Evolutionary conservation across 2,329 filamentous ascomycete species (phyloP), one percentile per base, ranked within the genome.

Genomic region (Camillea tinctor): DNA sequence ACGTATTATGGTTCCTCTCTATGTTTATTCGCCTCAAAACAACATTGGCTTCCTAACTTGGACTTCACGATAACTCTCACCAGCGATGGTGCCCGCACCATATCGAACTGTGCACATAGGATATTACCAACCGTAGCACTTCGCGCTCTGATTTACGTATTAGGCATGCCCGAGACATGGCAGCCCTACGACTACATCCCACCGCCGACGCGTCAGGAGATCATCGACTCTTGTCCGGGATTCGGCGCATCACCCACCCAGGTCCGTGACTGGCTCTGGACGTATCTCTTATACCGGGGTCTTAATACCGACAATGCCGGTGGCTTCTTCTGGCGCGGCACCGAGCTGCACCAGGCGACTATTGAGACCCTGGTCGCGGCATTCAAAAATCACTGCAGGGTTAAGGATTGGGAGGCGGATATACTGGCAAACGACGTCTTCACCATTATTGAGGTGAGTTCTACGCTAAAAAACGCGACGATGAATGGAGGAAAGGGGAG

Each of bases 371-470:
- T 68, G 2, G 19, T 59, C 11, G 58, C 58, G 2, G 59, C 63
- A 13, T 62, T 69, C 36, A 56, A 57, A 57, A 55, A 44, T 7
- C 30, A 63, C 23, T 68, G 63, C 24, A 52, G 44, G n/a, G 20
- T 58, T 54, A 50, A 56, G 4, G 55, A 58, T 7, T 65, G 63
- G 60, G 65, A 68, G 52, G 65, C 66, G 2, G 55, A 62, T 17
- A 22, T 62, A 1, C 50, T 68, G 13, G 62, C 62, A 20, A 51
- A 30, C 21, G 65, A 67, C 26, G 55, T 68, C 1, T 55, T 56
- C 24, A 52, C 11, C 1, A 63, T 66, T n/a, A 40, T 68, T 13
- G 40, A 64, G 55, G 65, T 62, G 21, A 23, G 61, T 44, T 6
- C 26, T 22, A 48, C 13, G 26, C 26, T 9, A 7, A 30, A 30